Base-by-base conservation (phyloP, 768 basidiomycete species). In the Lactarius sp. region DNA sequence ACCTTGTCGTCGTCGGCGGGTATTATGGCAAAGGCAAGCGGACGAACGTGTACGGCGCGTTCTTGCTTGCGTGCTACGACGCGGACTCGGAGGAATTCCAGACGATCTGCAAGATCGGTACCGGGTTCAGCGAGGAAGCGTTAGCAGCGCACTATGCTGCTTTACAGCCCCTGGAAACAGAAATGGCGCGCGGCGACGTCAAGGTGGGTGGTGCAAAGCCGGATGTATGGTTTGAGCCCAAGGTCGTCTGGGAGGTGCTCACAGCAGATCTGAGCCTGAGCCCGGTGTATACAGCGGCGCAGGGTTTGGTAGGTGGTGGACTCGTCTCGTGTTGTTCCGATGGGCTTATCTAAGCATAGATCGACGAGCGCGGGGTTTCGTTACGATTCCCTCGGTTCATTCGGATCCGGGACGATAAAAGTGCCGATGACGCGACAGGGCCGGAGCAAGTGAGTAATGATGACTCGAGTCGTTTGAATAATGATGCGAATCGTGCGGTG, bases 11-110 rank as follows among this genome's bases (percentile, higher is more conserved):
- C n/a, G 87, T 99, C 10, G 97, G 97, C 8, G 97, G 86, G 16
- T 98, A 98, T 75, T 90, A 95, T 69, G 97, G 97, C 65, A 94
- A 96, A 75, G 97, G 97, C 61, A 99, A 99, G 75, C 88, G 97
- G 58, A 97, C 96, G 34, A 90, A 92, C 73, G 92, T 97, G 34
- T 99, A 98, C 72, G 97, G 97, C 56, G 97, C 97, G 13, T 98
- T 97, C 84, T 82, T 98, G 27, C 84, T 99, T 42, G 97, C 97
- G 8, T 98, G 96, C 76, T 98, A 94, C 73, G 97, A 99, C 73
- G 79, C 86, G 61, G 97, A 98, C 69, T 82, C 89, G 20, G 96
- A 98, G 74, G 90, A 92, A 72, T 98, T 83, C 73, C 97, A 99
- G 71, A 94, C 95, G 4, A 94, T 98, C 57, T 98, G 97, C 82